Conservation (phyloP, 2,329 filamentous ascomycete species). For the Phymatotrichopsis omnivora region DNA sequence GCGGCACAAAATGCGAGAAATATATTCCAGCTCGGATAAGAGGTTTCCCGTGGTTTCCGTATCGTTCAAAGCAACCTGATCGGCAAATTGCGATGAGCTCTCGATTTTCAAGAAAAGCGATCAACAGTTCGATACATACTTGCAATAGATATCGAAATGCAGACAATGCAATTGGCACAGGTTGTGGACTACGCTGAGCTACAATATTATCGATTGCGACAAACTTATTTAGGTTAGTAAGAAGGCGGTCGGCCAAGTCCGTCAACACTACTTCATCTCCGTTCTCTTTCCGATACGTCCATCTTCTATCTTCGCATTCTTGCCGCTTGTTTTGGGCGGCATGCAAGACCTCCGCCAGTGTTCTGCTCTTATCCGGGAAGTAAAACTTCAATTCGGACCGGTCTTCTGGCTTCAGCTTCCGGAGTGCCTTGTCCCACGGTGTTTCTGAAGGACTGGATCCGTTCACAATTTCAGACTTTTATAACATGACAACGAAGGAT, state of each 20-base stretch:
- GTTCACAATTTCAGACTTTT: no score
- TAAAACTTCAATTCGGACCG: not conserved
- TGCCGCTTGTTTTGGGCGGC: not conserved
- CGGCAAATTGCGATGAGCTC: no score
- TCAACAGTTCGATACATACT: conserved; percentile 9
- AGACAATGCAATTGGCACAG: conserved; percentile 31
- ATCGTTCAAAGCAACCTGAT: conserved; percentile 10
- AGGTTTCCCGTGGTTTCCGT: conserved; percentile 10
- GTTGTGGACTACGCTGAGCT: conserved; percentile 28
- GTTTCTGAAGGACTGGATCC: no score
- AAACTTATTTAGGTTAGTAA: conserved; percentile 29
- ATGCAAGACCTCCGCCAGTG: not conserved
- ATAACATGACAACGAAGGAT: no score
- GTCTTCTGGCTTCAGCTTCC: conserved; percentile 1
- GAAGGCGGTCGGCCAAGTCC: conserved; percentile 25
- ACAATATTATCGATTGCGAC: conserved; percentile 28
- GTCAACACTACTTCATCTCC: not conserved
- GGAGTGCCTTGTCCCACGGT: not conserved
- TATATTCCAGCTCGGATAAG: conserved; percentile 14
- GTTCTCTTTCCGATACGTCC: not conserved
- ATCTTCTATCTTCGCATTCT: not conserved
- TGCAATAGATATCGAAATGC: conserved; percentile 30
- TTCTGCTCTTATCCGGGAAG: not conserved
- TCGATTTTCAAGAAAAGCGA: not conserved
- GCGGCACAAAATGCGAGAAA: conserved; percentile 17